phyloP scores from a whole-genome alignment of 1,139 yeast genomes.

The Magnusiomyces fungicola region DNA sequence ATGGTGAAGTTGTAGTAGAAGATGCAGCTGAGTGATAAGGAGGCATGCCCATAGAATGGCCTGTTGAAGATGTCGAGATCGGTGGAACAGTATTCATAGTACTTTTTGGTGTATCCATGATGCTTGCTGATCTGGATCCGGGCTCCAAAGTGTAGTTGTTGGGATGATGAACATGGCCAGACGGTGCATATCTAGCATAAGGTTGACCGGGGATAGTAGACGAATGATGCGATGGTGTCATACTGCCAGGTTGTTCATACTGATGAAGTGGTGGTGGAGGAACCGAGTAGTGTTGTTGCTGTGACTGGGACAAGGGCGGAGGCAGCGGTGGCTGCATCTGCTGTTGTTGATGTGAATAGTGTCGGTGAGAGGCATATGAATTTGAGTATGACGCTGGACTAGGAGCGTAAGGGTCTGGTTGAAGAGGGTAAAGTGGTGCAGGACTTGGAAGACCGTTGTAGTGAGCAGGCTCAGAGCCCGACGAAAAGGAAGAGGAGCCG shows the following conservation, averaged over 20 bases:
- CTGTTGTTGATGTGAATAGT: background rate
- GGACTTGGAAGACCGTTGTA: background rate
- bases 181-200: background rate
- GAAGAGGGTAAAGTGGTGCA: background rate
- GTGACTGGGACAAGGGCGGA: background rate
- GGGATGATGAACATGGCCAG: background rate
- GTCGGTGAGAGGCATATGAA: background rate
- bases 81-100: background rate
- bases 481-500: background rate
- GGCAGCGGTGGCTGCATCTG: background rate
- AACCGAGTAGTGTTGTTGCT: background rate
- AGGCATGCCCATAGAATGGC: background rate
- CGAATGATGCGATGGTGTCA: too few relatives aligned
- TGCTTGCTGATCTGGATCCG: background rate
- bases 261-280: too few relatives aligned
- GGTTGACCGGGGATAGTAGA: too few relatives aligned
- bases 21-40: conserved; percentile 1
- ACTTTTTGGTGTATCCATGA: background rate
- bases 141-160: background rate
- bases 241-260: too few relatives aligned
- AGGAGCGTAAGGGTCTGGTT: background rate
- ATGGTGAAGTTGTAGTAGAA: conserved; percentile 3
- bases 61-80: background rate
- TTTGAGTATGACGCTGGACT: background rate
- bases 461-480: background rate